These are phyloP conservation scores for Phytopythium delawarense DNA, from an alignment of 352 stramenopile genomes.

Conservation along the genomic window DNA sequence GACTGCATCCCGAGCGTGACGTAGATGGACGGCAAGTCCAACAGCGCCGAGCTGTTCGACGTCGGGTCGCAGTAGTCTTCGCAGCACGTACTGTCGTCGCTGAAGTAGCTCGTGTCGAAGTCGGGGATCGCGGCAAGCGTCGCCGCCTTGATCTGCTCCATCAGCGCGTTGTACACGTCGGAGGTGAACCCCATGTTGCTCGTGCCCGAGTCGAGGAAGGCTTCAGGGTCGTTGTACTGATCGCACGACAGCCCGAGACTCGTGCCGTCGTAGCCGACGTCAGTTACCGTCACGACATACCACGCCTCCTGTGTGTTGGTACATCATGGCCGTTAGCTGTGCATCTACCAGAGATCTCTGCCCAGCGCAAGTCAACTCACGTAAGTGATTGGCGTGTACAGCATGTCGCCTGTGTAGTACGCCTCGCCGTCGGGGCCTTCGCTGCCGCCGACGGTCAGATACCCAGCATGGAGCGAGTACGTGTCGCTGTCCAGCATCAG, in stretches of 20 bases:
- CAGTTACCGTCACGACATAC: conserved; percentile 76
- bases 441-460: conserved; percentile 61
- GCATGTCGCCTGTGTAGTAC: conserved; percentile 63
- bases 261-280: conserved; percentile 59
- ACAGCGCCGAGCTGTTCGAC: conserved; percentile 37
- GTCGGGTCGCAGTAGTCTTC: conserved; percentile 69
- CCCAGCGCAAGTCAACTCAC: conserved; percentile 12
- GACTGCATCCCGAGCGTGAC: conserved; percentile 63
- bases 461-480: conserved; percentile 53
- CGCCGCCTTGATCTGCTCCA: conserved; percentile 55
- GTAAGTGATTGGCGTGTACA: conserved; percentile 73
- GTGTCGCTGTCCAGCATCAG: conserved; percentile 32
- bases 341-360: neutral
- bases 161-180: conserved; percentile 70
- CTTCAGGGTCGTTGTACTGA: conserved; percentile 67
- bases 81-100: conserved; percentile 63
- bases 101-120: conserved; percentile 73
- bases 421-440: conserved; percentile 45
- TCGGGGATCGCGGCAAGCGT: conserved; percentile 53
- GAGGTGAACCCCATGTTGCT: conserved; percentile 80
- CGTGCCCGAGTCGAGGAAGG: conserved; percentile 79
- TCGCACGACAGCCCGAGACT: conserved; percentile 59
- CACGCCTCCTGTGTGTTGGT: conserved; percentile 52
- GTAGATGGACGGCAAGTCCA: conserved; percentile 74
- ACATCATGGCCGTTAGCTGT: conserved; percentile 1